phyloP scores from a whole-genome alignment of 1,284 basidiomycete genomes.

The Serendipita sp. region DNA sequence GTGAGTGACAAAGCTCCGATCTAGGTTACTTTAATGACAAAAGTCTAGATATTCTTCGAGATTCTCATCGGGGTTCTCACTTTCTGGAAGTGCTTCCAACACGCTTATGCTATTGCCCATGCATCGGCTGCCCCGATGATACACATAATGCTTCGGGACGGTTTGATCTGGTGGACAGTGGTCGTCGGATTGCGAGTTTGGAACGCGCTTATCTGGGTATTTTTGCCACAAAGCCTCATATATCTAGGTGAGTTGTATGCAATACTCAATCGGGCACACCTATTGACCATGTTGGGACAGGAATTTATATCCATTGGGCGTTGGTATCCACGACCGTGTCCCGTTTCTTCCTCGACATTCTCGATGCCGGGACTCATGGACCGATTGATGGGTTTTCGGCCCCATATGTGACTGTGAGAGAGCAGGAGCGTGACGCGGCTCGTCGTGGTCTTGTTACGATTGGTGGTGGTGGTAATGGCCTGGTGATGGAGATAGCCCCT shows the following conservation, averaged over 20 bases:
- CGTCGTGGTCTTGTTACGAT: background rate
- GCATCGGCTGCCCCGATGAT: background rate
- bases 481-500: too few species aligned
- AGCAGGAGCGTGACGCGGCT: background rate
- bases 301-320: background rate
- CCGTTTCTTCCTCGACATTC: constrained; percentile 1
- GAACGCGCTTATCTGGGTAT: constrained; percentile 3
- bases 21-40: too few species aligned
- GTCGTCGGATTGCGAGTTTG: background rate
- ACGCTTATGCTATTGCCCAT: background rate
- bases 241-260: background rate
- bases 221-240: background rate
- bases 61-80: background rate
- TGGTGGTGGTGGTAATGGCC: background rate
- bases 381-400: background rate
- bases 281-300: background rate
- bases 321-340: background rate
- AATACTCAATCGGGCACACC: background rate
- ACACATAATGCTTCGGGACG: background rate
- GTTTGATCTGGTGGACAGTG: background rate
- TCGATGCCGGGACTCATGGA: background rate
- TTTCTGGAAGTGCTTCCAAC: background rate
- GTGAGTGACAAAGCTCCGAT: background rate
- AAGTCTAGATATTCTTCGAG: background rate
- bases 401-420: background rate